phyloP scores from a whole-genome alignment of 495 filamentous ascomycete species.

The Ascodesmis nigricans region DNA sequence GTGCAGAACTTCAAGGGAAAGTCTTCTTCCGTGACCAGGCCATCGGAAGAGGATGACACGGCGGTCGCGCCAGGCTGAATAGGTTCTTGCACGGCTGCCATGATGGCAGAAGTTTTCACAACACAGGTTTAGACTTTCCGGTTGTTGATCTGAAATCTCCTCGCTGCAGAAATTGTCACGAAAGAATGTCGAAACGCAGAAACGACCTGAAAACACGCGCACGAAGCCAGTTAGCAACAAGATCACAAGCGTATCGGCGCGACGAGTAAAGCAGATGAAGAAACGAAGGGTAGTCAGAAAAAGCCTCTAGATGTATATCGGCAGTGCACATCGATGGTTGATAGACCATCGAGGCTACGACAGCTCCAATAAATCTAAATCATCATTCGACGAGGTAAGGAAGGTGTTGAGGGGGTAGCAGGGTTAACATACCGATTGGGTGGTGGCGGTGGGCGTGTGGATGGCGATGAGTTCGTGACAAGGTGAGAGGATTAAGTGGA shows the following conservation, averaged over 20 bases:
- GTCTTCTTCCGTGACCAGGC: conserved; percentile 16
- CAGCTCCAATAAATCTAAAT: conserved; percentile 82
- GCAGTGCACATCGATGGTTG: conserved; percentile 23
- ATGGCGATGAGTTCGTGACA: too few species aligned
- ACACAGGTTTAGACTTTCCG: too few species aligned
- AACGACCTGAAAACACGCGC: too few species aligned
- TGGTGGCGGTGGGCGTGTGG: conserved; percentile 5
- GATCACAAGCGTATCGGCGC: too few species aligned
- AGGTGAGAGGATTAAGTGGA: conserved; percentile 7
- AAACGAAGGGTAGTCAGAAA: conserved; percentile 5
- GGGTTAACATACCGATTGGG: conserved; percentile 2
- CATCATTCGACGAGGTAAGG: conserved; percentile 29
- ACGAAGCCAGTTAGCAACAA: too few species aligned
- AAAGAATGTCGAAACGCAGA: too few species aligned
- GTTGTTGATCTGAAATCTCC: too few species aligned
- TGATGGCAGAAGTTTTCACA: too few species aligned
- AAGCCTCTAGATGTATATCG: conserved; percentile 28
- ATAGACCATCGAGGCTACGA: conserved; percentile 38
- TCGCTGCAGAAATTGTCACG: too few species aligned
- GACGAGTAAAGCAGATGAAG: too few species aligned
- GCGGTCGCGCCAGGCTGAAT: background rate
- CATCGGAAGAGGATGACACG: conserved; percentile 2
- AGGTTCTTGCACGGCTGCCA: conserved; percentile 1
- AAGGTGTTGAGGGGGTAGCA: conserved; percentile 6
- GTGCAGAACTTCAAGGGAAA: conserved; percentile 94